Evolutionary conservation across 306 rosid species (phyloP), one percentile per base, ranked within the genome.

Genomic region (Prunus mira): DNA sequence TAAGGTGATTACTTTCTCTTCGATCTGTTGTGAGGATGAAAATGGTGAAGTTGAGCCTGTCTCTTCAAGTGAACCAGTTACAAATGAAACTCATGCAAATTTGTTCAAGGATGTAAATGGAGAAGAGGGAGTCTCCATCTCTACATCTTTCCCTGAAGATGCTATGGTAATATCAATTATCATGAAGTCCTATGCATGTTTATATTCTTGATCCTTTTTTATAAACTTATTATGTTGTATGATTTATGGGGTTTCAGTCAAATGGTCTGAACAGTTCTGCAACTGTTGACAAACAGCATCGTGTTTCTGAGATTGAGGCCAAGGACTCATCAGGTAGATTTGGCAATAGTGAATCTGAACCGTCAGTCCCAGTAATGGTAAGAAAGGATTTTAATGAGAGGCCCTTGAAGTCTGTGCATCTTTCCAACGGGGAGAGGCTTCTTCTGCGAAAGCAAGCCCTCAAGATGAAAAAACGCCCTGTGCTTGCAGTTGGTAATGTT

Each of bases 341-440:
- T 72, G 82, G 82, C 12, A 79, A 83, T 77, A 65, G 63, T 52
- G 79, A 51, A 65, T 67, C 78, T 10, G 72, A 82, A 77, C 49
- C 49, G 30, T 82, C 85, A 5, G 80, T 76, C 81, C 82, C 83
- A n/a, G 63, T 72, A 49, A 73, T 38, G 64, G 76, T 52, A 71
- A 76, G 52, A 51, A 86, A 68, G 73, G 78, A 66, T 60, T 77
- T 82, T 51, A 82, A 56, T 56, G 58, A 79, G 58, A 72, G 75
- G 69, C 78, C 91, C 69, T 76, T 88, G 50, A 75, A 80, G 73
- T 61, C 85, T 76, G 46, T 82, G 47, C 78, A 28, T 63, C 95
- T 95, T 81, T 86, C 97, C 79, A 95, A 95, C 73, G 89, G 69
- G 73, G 93, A 92, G 86, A 89, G 97, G 78, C 95, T 95, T 63